A percentile compares a stretch with the other conserved stretches of the same genome.
These are phyloP conservation scores for Crotalaria pallida DNA, from an alignment of 306 rosid genomes.

Conservation along the genomic window DNA sequence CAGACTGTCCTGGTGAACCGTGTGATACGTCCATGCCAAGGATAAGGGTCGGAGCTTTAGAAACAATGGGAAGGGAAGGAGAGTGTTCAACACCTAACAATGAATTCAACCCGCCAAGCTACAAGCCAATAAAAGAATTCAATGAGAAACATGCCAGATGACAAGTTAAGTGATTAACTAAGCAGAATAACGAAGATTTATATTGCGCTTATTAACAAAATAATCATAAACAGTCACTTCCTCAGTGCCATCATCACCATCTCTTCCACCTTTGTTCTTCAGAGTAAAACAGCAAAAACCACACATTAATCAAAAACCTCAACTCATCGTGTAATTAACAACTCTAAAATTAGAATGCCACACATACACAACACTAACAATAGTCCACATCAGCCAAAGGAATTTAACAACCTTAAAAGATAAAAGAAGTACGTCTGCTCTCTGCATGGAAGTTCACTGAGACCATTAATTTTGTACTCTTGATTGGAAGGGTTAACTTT, in stretches of 20 bases:
- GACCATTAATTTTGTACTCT: constrained; percentile 74
- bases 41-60: no score
- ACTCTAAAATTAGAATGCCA: not conserved
- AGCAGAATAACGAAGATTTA: constrained; percentile 59
- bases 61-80: no score
- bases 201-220: constrained; percentile 59
- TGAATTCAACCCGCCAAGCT: no score
- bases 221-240: constrained; percentile 88
- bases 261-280: constrained; percentile 40
- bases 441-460: constrained; percentile 82
- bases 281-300: constrained; percentile 53
- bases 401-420: not conserved
- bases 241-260: constrained; percentile 31
- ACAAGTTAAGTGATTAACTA: no score
- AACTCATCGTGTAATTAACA: not conserved
- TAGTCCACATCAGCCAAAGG: not conserved
- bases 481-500: constrained; percentile 59
- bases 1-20: no score
- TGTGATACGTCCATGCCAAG: no score
- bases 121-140: no score
- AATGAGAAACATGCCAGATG: no score
- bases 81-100: no score
- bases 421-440: constrained; percentile 50
- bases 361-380: not conserved
- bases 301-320: not conserved